Base-by-base conservation (phyloP, 495 filamentous ascomycete genomes). In the Talaromyces proteolyticus region DNA sequence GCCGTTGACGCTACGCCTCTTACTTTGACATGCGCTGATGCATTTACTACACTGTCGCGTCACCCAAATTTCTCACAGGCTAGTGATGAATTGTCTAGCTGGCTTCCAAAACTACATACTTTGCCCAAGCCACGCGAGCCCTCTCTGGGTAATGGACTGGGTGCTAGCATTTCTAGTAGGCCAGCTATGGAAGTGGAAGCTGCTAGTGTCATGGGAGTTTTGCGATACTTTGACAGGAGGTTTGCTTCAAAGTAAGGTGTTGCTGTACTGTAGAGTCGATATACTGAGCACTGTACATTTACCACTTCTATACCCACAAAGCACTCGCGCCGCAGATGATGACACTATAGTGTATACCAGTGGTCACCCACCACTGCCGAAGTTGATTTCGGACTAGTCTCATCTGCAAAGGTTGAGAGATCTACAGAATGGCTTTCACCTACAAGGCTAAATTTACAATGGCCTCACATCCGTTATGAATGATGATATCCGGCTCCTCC, bases 181-280 rank as follows among this genome's bases (percentile, higher is more conserved):
- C 77, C 76, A 18, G 83, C 86, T 5, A 80, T 89, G 55, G 86
- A 92, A 60, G 83, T 95, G 7, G 88, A 95, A 59, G 86, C 89
- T 1, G 88, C 87, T 4, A 91, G 86, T 61, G 88, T 95, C 21
- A 90, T 92, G 84, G 82, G 83, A 36, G 88, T 93, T 23, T 63
- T 95, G 49, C 88, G 86, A 54, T 83, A 84, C 50, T 89, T 95
- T 60, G 89, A 95, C 60, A 77, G 88, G 34, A 64, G 89, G 36
- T 95, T 95, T 45, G 67, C 69, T 20, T 66, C 73, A 50, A 73
- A 74, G 61, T 72, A 61, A 64, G n/a, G n/a, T n/a, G n/a, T n/a
- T n/a, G n/a, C n/a, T n/a, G n/a, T n/a, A n/a, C n/a, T n/a, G n/a
- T n/a, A n/a, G n/a, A n/a, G n/a, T n/a, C n/a, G n/a, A n/a, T n/a